Evolutionary conservation across 2,329 filamentous ascomycete genomes (phyloP).

Genomic region (Colletotrichum kahawae): DNA sequence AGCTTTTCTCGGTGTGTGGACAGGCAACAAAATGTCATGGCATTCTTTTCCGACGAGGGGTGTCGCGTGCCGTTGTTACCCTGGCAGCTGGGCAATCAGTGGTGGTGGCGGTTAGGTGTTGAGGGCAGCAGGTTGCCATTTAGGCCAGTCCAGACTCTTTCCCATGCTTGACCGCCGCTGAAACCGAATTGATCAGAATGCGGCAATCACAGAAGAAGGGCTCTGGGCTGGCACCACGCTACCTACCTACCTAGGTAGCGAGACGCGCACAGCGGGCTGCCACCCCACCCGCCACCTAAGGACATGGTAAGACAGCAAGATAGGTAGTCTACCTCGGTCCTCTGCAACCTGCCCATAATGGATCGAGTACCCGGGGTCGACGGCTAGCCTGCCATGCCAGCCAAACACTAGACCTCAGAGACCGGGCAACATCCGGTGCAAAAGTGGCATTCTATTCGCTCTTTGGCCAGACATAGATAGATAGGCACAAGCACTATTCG

Average conservation of each 20-base stretch:
- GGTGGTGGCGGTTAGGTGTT: not conserved
- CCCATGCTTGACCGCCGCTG: not conserved
- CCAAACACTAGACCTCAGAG: not conserved
- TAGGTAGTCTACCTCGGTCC: not conserved
- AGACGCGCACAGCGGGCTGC: not conserved
- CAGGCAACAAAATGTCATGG: not conserved
- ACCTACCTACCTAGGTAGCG: not conserved
- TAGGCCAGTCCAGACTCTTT: not conserved
- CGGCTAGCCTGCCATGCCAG: not conserved
- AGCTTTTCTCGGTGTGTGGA: not conserved
- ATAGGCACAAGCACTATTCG: not conserved
- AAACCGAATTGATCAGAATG: not conserved
- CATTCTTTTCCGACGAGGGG: not conserved
- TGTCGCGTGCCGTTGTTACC: not conserved
- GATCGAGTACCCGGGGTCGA: not conserved
- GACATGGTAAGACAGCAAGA: not conserved
- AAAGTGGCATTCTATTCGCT: not conserved
- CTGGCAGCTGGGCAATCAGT: not conserved
- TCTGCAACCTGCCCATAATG: not conserved
- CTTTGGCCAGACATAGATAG: not conserved
- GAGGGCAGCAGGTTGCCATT: not conserved
- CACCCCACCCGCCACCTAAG: not conserved
- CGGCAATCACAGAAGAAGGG: not conserved
- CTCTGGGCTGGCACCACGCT: not conserved
- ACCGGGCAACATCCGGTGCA: not conserved